These are phyloP conservation scores for Xylaria polymorpha DNA, from an alignment of 2,329 filamentous ascomycete species.

Conservation along the genomic window DNA sequence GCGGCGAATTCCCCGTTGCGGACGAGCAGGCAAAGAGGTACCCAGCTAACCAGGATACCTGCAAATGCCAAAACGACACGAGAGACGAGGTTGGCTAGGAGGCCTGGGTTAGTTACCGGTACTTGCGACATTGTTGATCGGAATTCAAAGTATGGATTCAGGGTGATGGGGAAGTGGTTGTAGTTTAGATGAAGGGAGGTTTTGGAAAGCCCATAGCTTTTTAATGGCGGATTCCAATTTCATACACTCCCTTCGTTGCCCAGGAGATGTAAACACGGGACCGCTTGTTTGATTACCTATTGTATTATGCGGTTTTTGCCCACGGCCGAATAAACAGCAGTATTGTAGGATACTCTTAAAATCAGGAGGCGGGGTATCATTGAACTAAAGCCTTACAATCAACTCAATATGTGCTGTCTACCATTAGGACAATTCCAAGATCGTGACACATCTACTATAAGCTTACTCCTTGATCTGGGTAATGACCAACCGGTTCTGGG, in stretches of 20 bases:
- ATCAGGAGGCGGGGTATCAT: neutral
- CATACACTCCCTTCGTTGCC: neutral
- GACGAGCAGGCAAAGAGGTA: conserved; percentile 63
- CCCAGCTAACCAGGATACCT: conserved; percentile 59
- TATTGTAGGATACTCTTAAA: neutral
- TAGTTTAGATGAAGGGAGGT: neutral
- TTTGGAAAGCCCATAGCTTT: neutral
- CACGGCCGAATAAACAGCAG: neutral
- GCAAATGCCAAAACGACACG: conserved; percentile 61
- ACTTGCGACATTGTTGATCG: conserved; percentile 20
- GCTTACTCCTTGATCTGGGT: too few species aligned
- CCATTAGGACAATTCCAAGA: too few species aligned
- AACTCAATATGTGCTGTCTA: too few species aligned
- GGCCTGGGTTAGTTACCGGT: conserved; percentile 39
- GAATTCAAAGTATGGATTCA: neutral
- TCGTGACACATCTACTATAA: too few species aligned
- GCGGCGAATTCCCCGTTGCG: conserved; percentile 67
- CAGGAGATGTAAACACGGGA: neutral
- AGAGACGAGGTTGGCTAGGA: conserved; percentile 60
- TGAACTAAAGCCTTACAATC: too few species aligned
- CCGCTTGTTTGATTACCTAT: neutral
- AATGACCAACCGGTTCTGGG: too few species aligned
- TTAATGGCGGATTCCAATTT: neutral
- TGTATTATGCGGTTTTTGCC: neutral
- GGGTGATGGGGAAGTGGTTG: neutral